A percentile compares a stretch with the other conserved stretches of the same genome.
Conservation (phyloP, 2,329 filamentous ascomycete species). For the Aspergillus ibericus region DNA sequence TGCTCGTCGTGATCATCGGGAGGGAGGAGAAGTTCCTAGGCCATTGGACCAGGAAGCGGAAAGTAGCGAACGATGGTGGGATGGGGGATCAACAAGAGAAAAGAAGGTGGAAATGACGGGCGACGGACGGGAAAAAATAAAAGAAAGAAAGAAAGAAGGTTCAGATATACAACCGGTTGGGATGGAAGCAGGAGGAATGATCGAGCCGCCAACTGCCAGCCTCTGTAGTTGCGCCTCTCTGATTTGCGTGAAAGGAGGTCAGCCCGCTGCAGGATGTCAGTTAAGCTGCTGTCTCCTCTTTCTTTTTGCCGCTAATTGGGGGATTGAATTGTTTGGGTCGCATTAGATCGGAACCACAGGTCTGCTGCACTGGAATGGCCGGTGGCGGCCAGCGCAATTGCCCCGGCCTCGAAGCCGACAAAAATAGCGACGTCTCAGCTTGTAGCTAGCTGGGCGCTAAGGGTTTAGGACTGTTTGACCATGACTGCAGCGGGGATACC, state of each 20-base stretch:
- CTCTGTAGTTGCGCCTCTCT: not conserved
- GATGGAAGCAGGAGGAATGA: not conserved
- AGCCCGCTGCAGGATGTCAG: slow-evolving; percentile 5
- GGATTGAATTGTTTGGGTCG: not conserved
- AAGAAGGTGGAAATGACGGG: not conserved
- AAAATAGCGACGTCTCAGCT: slow-evolving; percentile 4
- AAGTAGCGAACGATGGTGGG: not conserved
- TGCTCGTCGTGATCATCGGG: not conserved
- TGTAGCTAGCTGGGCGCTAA: slow-evolving; percentile 2
- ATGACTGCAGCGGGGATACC: not conserved
- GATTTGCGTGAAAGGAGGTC: slow-evolving; percentile 5
- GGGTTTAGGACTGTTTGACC: slow-evolving; percentile 1
- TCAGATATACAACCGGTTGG: not conserved
- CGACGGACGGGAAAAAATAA: not conserved
- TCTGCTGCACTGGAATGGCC: slow-evolving; percentile 3
- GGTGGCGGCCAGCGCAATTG: slow-evolving; percentile 3
- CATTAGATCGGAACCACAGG: slow-evolving; percentile 4
- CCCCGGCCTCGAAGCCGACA: not conserved
- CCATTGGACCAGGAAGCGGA: not conserved
- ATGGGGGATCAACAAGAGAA: slow-evolving; percentile 1
- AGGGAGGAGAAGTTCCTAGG: not conserved
- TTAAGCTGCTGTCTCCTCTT: not conserved
- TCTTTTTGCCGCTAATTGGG: not conserved
- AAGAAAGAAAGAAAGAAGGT: not conserved
- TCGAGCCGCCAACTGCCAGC: slow-evolving; percentile 1